Evolutionary conservation across 768 basidiomycete species (phyloP).

Genomic region (Harrya chromipes): DNA sequence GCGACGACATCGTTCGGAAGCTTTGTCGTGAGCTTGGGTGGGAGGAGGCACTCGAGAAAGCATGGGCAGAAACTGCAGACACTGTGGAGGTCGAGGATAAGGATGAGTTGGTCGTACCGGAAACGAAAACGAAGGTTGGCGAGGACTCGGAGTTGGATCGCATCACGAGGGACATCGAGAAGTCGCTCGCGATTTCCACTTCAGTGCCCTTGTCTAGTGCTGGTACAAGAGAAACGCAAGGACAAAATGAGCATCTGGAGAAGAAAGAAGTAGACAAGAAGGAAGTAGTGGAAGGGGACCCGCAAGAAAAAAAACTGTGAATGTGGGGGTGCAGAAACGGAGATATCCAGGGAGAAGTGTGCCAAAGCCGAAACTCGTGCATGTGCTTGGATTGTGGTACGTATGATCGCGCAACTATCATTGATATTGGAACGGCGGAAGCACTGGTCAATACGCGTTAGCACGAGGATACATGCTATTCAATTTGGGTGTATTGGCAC

Average conservation of each 20-base stretch:
- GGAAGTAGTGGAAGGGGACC: background rate
- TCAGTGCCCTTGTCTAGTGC: background rate
- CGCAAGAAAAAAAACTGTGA: conserved; percentile 11
- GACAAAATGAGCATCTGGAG: background rate
- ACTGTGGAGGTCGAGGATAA: conserved; percentile 19
- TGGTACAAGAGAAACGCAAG: background rate
- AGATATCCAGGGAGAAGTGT: background rate
- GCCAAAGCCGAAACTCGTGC: too few species aligned
- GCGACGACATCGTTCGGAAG: conserved; percentile 62
- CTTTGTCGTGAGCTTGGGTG: conserved; percentile 72
- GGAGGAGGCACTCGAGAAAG: conserved; percentile 54
- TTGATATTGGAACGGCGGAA: too few species aligned
- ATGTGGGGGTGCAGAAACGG: background rate
- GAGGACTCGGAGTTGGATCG: conserved; percentile 29
- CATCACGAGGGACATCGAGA: conserved; percentile 24
- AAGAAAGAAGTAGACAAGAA: background rate
- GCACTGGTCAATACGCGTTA: too few species aligned
- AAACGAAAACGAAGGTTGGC: conserved; percentile 4
- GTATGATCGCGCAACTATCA: too few species aligned
- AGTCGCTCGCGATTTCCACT: conserved; percentile 16
- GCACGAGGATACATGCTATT: too few species aligned
- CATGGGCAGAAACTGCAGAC: conserved; percentile 53
- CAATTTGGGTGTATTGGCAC: too few species aligned
- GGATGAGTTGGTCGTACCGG: conserved; percentile 1
- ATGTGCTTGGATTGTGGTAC: too few species aligned